phyloP scores from a whole-genome alignment of 106 monocot genomes.

The Dioscorea alata region DNA sequence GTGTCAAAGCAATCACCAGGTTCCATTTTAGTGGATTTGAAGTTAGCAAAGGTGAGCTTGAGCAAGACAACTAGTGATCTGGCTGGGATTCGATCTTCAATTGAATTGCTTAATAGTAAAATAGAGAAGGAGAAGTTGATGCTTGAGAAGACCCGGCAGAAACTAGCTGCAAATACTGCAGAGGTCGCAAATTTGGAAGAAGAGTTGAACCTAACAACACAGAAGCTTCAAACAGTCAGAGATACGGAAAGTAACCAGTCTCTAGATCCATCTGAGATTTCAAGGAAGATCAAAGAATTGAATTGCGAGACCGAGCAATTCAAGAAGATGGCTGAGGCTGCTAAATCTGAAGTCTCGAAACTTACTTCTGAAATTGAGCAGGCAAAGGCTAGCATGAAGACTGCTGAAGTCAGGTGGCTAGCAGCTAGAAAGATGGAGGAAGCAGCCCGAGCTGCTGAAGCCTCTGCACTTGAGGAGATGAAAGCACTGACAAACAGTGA shows the following conservation, averaged over 20 bases:
- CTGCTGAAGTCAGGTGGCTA: slow-evolving; percentile 45
- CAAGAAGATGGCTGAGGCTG: slow-evolving; percentile 39
- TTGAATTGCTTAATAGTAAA: slow-evolving; percentile 45
- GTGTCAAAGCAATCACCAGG: slow-evolving; percentile 28
- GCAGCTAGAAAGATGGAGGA: slow-evolving; percentile 87
- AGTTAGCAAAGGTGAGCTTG: slow-evolving; percentile 76
- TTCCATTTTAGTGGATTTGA: slow-evolving; percentile 48
- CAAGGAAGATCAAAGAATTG: slow-evolving; percentile 51
- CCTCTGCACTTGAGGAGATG: slow-evolving; percentile 44
- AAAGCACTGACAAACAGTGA: slow-evolving; percentile 37
- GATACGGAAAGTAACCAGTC: slow-evolving; percentile 14
- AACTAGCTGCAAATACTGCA: slow-evolving; percentile 38
- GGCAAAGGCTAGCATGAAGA: slow-evolving; percentile 38
- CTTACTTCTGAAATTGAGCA: slow-evolving; percentile 57
- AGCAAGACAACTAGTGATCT: slow-evolving; percentile 55
- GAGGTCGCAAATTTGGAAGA: slow-evolving; percentile 53
- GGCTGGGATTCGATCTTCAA: slow-evolving; percentile 35
- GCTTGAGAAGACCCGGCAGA: slow-evolving; percentile 50
- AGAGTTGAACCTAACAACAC: slow-evolving; percentile 41
- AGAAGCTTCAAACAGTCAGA: slow-evolving; percentile 32
- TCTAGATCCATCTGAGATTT: slow-evolving; percentile 26
- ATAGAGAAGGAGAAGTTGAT: slow-evolving; percentile 52
- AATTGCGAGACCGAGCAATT: slow-evolving; percentile 60
- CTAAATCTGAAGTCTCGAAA: slow-evolving; percentile 44
- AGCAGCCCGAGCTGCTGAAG: slow-evolving; percentile 66